Evolutionary conservation across 345 rosid species (phyloP).

Genomic region (Corchorus olitorius): DNA sequence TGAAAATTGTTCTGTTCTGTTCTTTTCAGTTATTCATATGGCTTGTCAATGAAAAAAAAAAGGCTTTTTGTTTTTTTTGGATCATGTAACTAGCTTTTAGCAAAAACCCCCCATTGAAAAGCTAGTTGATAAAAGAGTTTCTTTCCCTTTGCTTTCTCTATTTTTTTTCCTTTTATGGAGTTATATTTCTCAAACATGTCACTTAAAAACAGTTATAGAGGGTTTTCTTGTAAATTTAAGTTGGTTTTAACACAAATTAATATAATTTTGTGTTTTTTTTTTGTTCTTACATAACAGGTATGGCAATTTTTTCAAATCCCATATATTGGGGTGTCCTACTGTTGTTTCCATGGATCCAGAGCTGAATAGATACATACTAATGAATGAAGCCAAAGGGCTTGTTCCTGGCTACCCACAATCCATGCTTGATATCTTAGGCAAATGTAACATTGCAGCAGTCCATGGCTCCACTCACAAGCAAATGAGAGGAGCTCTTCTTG

Average conservation of each 20-base stretch:
- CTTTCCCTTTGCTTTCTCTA: not conserved
- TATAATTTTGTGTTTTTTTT: not conserved
- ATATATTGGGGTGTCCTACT: conserved; percentile 89
- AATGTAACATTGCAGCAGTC: conserved; percentile 93
- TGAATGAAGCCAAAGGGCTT: conserved; percentile 88
- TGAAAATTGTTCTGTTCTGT: not conserved
- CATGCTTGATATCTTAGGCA: conserved; percentile 87
- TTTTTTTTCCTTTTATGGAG: not conserved
- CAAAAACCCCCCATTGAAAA: conserved; percentile 11
- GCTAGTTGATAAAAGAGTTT: not conserved
- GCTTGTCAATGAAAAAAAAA: not conserved
- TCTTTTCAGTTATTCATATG: not conserved
- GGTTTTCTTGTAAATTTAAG: conserved; percentile 35
- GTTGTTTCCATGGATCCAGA: conserved; percentile 97
- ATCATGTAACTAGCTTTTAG: not conserved
- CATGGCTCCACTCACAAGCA: conserved; percentile 80
- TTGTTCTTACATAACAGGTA: conserved; percentile 42
- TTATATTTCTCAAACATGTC: not conserved
- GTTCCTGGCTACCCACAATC: conserved; percentile 98
- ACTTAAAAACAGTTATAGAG: conserved; percentile 14
- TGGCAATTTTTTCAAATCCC: conserved; percentile 90
- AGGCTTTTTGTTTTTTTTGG: not conserved
- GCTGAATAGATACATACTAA: conserved; percentile 72
- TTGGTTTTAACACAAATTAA: not conserved
- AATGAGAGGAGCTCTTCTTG: conserved; percentile 86